Percentiles rank a stretch among this genome's conserved stretches.
Evolutionary conservation across 148 eudicot genomes (phyloP).

Genomic region (Silene latifolia): DNA sequence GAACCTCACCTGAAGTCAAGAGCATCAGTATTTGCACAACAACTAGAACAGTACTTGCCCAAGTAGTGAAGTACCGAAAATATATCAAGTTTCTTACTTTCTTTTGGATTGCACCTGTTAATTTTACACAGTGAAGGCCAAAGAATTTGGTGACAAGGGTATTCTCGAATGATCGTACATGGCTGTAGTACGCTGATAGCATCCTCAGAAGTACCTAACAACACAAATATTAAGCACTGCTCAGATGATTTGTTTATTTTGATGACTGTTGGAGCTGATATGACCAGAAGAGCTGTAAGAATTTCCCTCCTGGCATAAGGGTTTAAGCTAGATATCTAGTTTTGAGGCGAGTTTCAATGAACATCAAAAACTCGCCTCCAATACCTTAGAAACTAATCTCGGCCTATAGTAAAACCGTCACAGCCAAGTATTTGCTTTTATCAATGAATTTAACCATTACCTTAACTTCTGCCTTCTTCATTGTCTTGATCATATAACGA

Average conservation of each 20-base stretch:
- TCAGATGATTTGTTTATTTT: not conserved
- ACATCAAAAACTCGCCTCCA: not conserved
- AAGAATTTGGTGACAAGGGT: constrained; percentile 80
- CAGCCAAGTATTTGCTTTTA: not conserved
- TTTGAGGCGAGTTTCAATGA: too few relatives aligned
- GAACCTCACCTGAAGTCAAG: constrained; percentile 64
- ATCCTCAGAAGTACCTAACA: constrained; percentile 79
- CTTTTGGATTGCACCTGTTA: constrained; percentile 75
- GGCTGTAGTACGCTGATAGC: constrained; percentile 81
- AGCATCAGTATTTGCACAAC: constrained; percentile 11
- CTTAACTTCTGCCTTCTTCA: constrained; percentile 91
- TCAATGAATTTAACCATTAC: constrained; percentile 30
- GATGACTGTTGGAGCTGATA: too few relatives aligned
- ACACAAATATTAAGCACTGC: not conserved
- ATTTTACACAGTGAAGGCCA: constrained; percentile 90
- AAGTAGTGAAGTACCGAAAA: not conserved
- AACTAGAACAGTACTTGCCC: constrained; percentile 5
- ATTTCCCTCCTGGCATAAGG: too few relatives aligned
- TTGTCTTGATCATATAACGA: constrained; percentile 96
- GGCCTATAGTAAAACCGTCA: too few relatives aligned
- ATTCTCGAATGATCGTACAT: constrained; percentile 79
- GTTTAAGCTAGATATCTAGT: too few relatives aligned
- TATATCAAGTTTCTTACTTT: constrained; percentile 40
- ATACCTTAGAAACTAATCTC: not conserved
- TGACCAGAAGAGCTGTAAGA: too few relatives aligned